phyloP scores from a whole-genome alignment of 495 filamentous ascomycete species.

The Rusavskia elegans region DNA sequence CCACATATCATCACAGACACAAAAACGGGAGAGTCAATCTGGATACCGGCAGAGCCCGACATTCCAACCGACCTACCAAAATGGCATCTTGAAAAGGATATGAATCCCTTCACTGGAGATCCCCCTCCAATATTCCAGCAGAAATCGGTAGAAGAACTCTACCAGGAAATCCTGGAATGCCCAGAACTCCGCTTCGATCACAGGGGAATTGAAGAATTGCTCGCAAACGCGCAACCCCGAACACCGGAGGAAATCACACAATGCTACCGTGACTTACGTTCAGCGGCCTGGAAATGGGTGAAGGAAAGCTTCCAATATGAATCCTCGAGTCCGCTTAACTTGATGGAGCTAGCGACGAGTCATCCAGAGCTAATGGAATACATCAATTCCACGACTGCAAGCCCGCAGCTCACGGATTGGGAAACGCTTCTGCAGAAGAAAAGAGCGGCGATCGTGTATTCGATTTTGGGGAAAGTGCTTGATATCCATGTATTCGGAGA shows the following conservation, averaged over 20 bases:
- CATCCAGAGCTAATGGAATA: constrained; percentile 5
- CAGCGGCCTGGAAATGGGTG: constrained; percentile 5
- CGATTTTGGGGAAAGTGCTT: constrained; percentile 9
- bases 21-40: too few species aligned
- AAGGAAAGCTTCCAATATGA: background rate
- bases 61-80: too few species aligned
- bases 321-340: background rate
- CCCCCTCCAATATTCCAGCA: too few species aligned
- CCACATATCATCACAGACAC: too few species aligned
- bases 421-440: constrained; percentile 2
- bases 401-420: constrained; percentile 2
- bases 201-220: too few species aligned
- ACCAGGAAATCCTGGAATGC: too few species aligned
- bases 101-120: too few species aligned
- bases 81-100: too few species aligned
- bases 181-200: too few species aligned
- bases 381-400: constrained; percentile 3
- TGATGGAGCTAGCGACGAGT: background rate
- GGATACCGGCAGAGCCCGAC: too few species aligned
- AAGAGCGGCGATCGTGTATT: constrained; percentile 4
- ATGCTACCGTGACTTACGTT: background rate
- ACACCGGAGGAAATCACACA: background rate
- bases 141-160: too few species aligned
- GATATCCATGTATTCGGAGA: constrained; percentile 1
- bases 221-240: background rate